Percentiles rank a stretch among this genome's conserved stretches.
phyloP scores from a whole-genome alignment of 176 grass and related monocot genomes.

The Phyllostachys edulis region DNA sequence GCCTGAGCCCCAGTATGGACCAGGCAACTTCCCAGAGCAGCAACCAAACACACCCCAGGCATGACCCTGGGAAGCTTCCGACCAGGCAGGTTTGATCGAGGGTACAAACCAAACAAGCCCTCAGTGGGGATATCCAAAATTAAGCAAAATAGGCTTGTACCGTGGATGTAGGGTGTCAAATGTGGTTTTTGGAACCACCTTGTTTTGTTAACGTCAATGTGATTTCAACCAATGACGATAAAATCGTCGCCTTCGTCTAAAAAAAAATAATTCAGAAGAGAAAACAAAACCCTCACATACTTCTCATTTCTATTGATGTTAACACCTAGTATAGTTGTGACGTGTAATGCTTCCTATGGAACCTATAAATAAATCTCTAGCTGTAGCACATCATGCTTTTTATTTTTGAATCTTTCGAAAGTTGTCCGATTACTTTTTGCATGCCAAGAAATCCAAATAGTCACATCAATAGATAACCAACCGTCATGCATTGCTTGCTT shows the following conservation, averaged over 20 bases:
- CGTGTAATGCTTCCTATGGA: neutral
- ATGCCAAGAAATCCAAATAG: neutral
- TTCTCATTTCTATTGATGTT: neutral
- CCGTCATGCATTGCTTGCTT: neutral
- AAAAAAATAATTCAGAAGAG: neutral
- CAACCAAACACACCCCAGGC: too few species aligned
- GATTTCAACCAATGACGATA: neutral
- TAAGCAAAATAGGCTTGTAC: neutral
- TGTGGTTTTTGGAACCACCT: neutral
- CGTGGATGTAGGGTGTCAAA: too few species aligned
- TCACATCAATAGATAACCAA: neutral
- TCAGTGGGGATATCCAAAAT: too few species aligned
- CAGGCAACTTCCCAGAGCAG: too few species aligned
- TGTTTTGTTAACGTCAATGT: neutral
- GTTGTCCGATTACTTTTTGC: neutral
- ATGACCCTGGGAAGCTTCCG: too few species aligned
- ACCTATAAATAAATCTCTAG: neutral
- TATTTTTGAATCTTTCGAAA: neutral
- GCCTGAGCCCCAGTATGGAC: too few species aligned
- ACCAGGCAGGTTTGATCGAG: too few species aligned
- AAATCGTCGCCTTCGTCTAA: neutral
- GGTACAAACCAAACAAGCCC: too few species aligned
- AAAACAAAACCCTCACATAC: neutral
- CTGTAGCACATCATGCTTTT: neutral
- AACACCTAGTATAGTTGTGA: neutral